Percentiles rank a stretch among this genome's conserved stretches.
Conservation (phyloP, 2,329 filamentous ascomycete genomes). For the Ophiostoma populinum region DNA sequence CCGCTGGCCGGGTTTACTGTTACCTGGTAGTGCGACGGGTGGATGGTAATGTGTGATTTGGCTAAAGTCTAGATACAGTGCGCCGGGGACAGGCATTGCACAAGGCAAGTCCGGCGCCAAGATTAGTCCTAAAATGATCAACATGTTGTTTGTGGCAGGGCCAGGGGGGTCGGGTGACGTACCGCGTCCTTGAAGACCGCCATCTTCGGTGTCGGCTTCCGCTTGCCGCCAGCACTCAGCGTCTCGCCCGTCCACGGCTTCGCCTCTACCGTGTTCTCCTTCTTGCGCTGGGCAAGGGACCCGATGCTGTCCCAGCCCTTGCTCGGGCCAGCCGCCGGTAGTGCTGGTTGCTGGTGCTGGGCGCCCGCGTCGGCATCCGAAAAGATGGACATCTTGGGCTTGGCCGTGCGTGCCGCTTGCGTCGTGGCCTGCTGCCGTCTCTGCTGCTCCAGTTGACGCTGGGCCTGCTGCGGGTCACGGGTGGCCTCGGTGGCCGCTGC, state of each 20-base stretch:
- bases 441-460: constrained; percentile 7
- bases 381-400: constrained; percentile 79
- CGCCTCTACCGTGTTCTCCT: constrained; percentile 77
- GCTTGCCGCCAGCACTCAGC: constrained; percentile 72
- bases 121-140: constrained; percentile 97
- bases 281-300: constrained; percentile 71
- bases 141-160: constrained; percentile 35
- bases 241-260: constrained; percentile 89
- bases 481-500: constrained; percentile 31
- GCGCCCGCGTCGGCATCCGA: constrained; percentile 52
- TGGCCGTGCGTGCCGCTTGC: constrained; percentile 34
- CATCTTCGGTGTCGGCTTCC: constrained; percentile 69
- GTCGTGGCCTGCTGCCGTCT: constrained; percentile 23
- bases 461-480: constrained; percentile 44
- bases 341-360: constrained; percentile 16
- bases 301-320: constrained; percentile 89
- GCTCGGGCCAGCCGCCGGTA: constrained; percentile 26
- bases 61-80: constrained; percentile 36
- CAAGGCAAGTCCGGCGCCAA: constrained; percentile 26
- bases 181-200: constrained; percentile 91
- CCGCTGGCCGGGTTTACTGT: constrained; percentile 69
- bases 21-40: constrained; percentile 58
- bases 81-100: constrained; percentile 21
- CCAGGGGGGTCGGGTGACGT: constrained; percentile 27
- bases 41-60: constrained; percentile 44